phyloP scores from a whole-genome alignment of 108 stramenopile species.

The Conticribra guillardii region DNA sequence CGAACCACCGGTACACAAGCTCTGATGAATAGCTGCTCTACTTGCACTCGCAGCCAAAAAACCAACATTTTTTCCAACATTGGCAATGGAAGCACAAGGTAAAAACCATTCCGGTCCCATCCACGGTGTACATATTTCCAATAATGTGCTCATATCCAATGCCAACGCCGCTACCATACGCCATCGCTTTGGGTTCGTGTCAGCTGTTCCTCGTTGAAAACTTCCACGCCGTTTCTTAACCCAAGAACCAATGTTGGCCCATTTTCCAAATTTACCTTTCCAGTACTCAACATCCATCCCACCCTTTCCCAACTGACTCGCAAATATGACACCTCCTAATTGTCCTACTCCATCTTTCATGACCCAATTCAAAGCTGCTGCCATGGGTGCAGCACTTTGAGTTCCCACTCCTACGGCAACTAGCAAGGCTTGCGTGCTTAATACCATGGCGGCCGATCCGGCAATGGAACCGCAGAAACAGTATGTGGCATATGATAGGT shows the following conservation, averaged over 20 bases:
- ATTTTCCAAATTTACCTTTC: slow-evolving; percentile 22
- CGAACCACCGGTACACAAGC: slow-evolving; percentile 60
- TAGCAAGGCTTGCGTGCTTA: slow-evolving; percentile 90
- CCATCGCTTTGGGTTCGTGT: slow-evolving; percentile 92
- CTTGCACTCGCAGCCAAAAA: slow-evolving; percentile 94
- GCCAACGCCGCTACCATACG: slow-evolving; percentile 85
- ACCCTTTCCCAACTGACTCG: slow-evolving; percentile 76
- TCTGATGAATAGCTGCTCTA: slow-evolving; percentile 91
- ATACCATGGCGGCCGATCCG: slow-evolving; percentile 84
- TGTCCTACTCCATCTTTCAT: slow-evolving; percentile 97
- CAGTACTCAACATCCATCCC: slow-evolving; percentile 46
- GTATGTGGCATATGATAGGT: slow-evolving; percentile 67
- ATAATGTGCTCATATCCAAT: slow-evolving; percentile 82
- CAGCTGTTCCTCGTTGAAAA: slow-evolving; percentile 61
- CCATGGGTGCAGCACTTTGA: slow-evolving; percentile 86
- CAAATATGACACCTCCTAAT: slow-evolving; percentile 93
- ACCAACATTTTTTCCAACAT: slow-evolving; percentile 95
- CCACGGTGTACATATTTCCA: slow-evolving; percentile 90
- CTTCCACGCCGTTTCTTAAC: too few species aligned
- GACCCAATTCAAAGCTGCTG: slow-evolving; percentile 98
- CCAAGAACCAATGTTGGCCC: too few species aligned
- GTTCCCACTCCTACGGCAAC: slow-evolving; percentile 91
- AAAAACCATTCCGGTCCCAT: slow-evolving; percentile 78
- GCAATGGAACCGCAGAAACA: slow-evolving; percentile 70
- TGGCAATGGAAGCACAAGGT: slow-evolving; percentile 91